Percentiles rank a stretch among this genome's conserved stretches.
These are phyloP conservation scores for Dioscorea cayenensis DNA, from an alignment of 116 monocot genomes.

Conservation along the genomic window DNA sequence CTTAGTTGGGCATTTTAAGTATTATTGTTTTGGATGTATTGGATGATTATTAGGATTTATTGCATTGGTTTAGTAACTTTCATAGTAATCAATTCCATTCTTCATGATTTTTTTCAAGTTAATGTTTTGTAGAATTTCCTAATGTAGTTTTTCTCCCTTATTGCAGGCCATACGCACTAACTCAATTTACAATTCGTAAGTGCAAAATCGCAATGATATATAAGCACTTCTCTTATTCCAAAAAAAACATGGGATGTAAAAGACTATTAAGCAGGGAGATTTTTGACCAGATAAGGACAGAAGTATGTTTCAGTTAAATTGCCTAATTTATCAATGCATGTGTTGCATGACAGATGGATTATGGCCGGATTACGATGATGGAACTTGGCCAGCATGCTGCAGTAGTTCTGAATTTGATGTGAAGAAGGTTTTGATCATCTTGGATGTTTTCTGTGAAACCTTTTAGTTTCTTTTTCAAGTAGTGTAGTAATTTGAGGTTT, in stretches of 20 bases:
- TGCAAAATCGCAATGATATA: constrained; percentile 1
- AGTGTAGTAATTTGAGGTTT: background rate
- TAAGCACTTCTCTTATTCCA: too few species aligned
- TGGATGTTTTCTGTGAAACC: background rate
- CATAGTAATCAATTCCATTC: background rate
- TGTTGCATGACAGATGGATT: constrained; percentile 67
- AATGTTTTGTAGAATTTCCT: background rate
- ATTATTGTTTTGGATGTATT: background rate
- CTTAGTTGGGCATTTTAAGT: background rate
- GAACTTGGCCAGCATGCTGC: constrained; percentile 89
- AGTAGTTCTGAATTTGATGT: constrained; percentile 41
- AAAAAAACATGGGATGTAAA: too few species aligned
- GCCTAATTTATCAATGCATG: background rate
- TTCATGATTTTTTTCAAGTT: background rate
- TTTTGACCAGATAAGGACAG: too few species aligned
- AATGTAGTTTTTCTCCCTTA: background rate
- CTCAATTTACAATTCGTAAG: constrained; percentile 73
- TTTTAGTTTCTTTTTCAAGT: background rate
- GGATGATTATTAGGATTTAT: background rate
- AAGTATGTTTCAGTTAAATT: background rate
- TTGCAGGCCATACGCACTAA: constrained; percentile 38
- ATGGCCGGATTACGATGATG: constrained; percentile 87
- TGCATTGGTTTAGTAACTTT: background rate
- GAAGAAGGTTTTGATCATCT: constrained; percentile 47
- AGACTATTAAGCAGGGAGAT: too few species aligned